Evolutionary conservation across 2,329 filamentous ascomycete species (phyloP).

Genomic region (Dactylonectria macrodidyma): DNA sequence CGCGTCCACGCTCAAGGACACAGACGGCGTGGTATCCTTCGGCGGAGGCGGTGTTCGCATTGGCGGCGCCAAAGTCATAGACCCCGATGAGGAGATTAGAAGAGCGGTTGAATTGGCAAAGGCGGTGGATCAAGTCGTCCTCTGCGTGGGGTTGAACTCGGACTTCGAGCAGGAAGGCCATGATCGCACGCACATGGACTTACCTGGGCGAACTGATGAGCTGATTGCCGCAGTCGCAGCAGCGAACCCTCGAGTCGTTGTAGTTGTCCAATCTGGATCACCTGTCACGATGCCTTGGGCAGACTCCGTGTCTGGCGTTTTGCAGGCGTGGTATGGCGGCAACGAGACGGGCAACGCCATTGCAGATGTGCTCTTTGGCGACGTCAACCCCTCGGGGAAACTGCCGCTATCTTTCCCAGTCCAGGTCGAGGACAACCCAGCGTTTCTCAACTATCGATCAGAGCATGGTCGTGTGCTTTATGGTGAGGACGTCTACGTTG

Average conservation of each 20-base stretch:
- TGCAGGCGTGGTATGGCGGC: slow-evolving; percentile 80
- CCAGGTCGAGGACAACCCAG: slow-evolving; percentile 20
- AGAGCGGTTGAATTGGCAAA: slow-evolving; percentile 58
- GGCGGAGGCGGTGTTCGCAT: slow-evolving; percentile 15
- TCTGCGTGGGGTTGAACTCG: slow-evolving; percentile 67
- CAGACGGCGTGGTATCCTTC: slow-evolving; percentile 13
- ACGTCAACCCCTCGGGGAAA: slow-evolving; percentile 70
- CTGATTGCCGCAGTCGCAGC: slow-evolving; percentile 68
- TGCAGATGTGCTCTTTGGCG: slow-evolving; percentile 76
- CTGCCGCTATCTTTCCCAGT: slow-evolving; percentile 68
- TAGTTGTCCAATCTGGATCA: slow-evolving; percentile 74
- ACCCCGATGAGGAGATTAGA: slow-evolving; percentile 26
- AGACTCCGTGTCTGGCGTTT: slow-evolving; percentile 60
- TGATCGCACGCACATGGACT: slow-evolving; percentile 77
- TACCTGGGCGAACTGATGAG: slow-evolving; percentile 71
- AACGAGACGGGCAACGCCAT: slow-evolving; percentile 80
- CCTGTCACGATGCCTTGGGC: slow-evolving; percentile 64
- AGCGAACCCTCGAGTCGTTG: slow-evolving; percentile 69
- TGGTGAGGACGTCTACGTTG: slow-evolving; percentile 80
- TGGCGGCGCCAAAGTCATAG: slow-evolving; percentile 17
- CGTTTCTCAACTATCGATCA: slow-evolving; percentile 25
- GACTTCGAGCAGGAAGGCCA: slow-evolving; percentile 64
- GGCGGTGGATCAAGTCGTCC: slow-evolving; percentile 69
- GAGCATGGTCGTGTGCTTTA: slow-evolving; percentile 56
- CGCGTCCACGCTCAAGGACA: slow-evolving; percentile 11